A percentile compares a stretch with the other conserved stretches of the same genome.
phyloP scores from a whole-genome alignment of 106 monocot genomes.

The Triglochin maritima region DNA sequence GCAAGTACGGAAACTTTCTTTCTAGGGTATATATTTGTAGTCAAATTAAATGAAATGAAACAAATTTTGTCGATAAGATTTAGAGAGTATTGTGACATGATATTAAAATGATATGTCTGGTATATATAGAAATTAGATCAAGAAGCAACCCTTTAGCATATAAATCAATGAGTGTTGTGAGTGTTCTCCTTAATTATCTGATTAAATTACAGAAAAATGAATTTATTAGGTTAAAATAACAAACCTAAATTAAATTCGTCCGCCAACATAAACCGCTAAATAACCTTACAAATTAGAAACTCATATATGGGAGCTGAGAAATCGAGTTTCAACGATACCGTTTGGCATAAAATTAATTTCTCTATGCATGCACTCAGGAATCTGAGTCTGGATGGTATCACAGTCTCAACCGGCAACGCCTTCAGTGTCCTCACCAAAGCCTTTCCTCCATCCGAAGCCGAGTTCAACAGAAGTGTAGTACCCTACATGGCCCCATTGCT shows the following conservation, averaged over 20 bases:
- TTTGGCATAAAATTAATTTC: not conserved
- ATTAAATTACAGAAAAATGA: slow-evolving; percentile 1
- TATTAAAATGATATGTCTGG: too few relatives aligned
- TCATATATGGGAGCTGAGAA: not conserved
- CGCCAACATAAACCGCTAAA: not conserved
- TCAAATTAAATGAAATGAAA: too few relatives aligned
- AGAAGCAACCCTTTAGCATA: too few relatives aligned
- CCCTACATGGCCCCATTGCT: not conserved
- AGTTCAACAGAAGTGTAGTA: not conserved
- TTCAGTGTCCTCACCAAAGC: not conserved
- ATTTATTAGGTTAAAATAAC: not conserved
- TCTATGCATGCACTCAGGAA: not conserved
- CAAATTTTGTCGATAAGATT: too few relatives aligned
- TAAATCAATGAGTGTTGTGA: too few relatives aligned
- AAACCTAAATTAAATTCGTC: not conserved
- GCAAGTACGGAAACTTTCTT: too few relatives aligned
- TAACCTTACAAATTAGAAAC: not conserved
- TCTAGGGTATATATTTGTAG: too few relatives aligned
- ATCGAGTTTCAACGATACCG: too few relatives aligned
- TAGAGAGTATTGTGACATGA: too few relatives aligned
- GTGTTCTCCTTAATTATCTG: not conserved
- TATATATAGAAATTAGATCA: too few relatives aligned
- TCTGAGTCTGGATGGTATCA: not conserved
- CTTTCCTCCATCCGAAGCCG: not conserved
- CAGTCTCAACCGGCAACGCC: not conserved